These are phyloP conservation scores for Phycomyces nitens DNA, from an alignment of 192 early-diverging fungal genomes.

Conservation along the genomic window DNA sequence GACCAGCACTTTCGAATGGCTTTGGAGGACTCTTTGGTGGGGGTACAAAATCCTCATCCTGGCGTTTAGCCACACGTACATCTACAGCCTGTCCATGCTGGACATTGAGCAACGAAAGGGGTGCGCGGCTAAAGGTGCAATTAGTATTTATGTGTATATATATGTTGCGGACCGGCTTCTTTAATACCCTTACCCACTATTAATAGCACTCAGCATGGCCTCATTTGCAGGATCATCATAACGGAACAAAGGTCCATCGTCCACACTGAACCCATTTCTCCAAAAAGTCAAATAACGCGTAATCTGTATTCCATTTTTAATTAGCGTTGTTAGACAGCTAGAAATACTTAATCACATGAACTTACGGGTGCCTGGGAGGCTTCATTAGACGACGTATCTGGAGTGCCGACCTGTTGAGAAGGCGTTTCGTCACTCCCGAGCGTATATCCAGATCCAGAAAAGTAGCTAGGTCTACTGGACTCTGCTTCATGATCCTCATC, in stretches of 20 bases:
- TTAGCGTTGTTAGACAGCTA: neutral
- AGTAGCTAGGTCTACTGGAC: constrained; percentile 19
- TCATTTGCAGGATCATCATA: constrained; percentile 87
- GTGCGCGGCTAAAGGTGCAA: constrained; percentile 65
- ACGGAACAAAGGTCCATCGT: constrained; percentile 82
- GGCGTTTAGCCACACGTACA: constrained; percentile 74
- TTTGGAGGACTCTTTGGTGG: constrained; percentile 73
- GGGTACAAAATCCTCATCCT: constrained; percentile 84
- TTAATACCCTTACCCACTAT: constrained; percentile 64
- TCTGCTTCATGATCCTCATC: constrained; percentile 8
- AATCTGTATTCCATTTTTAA: constrained; percentile 25
- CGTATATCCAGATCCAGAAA: constrained; percentile 45
- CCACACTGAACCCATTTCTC: constrained; percentile 93
- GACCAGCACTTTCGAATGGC: constrained; percentile 78
- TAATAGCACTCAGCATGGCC: constrained; percentile 81
- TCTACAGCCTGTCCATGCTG: constrained; percentile 87
- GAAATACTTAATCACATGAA: too few relatives aligned
- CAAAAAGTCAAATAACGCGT: constrained; percentile 87
- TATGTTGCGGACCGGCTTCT: too few relatives aligned
- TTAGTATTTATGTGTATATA: constrained; percentile 1
- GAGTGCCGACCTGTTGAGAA: constrained; percentile 14
- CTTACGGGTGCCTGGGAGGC: neutral
- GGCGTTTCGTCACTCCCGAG: constrained; percentile 54
- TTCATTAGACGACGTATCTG: neutral
- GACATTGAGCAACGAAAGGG: constrained; percentile 82